A percentile compares a stretch with the other conserved stretches of the same genome.
phyloP scores from a whole-genome alignment of 179 eudicot genomes.

The Carnegiea gigantea region DNA sequence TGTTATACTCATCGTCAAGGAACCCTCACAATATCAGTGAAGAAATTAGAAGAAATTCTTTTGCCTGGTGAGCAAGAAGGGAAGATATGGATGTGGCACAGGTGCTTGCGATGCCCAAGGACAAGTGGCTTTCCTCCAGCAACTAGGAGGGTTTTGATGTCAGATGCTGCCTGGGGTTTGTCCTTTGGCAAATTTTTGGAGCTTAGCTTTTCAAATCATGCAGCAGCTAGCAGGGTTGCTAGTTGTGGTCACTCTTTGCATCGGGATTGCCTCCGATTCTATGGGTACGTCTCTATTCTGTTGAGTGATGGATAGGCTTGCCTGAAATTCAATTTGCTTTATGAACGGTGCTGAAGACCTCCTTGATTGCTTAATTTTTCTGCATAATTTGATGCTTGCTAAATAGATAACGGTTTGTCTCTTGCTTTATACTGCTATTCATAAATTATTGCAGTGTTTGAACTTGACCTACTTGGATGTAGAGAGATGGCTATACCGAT shows the following conservation, averaged over 20 bases:
- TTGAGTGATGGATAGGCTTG: background rate
- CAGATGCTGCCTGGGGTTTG: slow-evolving; percentile 99
- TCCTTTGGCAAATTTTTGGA: slow-evolving; percentile 98
- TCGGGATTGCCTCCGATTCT: slow-evolving; percentile 96
- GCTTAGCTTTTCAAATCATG: slow-evolving; percentile 98
- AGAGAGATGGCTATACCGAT: background rate
- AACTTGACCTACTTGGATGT: background rate
- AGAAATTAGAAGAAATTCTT: slow-evolving; percentile 58
- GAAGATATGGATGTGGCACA: slow-evolving; percentile 99
- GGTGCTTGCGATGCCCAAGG: slow-evolving; percentile 94
- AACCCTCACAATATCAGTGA: slow-evolving; percentile 94
- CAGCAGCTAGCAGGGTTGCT: slow-evolving; percentile 98
- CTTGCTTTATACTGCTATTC: slow-evolving; percentile 6
- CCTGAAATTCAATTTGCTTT: background rate
- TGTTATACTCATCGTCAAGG: slow-evolving; percentile 99
- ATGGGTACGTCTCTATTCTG: slow-evolving; percentile 58
- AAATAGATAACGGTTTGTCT: background rate
- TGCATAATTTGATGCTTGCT: background rate
- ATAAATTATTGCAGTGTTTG: background rate
- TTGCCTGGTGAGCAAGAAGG: slow-evolving; percentile 93
- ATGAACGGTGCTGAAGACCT: background rate
- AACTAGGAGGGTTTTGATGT: slow-evolving; percentile 91
- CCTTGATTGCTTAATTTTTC: background rate
- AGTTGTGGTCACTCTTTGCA: slow-evolving; percentile 99
- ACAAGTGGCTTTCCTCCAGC: slow-evolving; percentile 86